phyloP scores from a whole-genome alignment of 2,329 filamentous ascomycete species.

The Akanthomyces muscarius region DNA sequence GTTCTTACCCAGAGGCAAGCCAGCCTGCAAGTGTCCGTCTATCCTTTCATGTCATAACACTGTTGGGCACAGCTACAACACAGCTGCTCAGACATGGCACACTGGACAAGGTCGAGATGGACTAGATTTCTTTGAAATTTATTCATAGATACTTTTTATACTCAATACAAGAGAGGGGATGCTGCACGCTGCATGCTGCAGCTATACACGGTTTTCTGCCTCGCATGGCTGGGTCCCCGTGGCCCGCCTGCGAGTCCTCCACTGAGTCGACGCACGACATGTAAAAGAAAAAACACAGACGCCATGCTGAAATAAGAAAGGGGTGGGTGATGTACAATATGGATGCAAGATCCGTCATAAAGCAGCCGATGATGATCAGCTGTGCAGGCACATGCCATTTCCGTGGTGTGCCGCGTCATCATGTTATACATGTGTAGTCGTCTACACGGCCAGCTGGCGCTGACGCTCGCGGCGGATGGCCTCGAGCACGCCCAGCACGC shows the following conservation, averaged over 20 bases:
- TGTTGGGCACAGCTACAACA: background rate
- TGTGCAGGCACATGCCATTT: conserved; percentile 12
- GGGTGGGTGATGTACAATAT: conserved; percentile 30
- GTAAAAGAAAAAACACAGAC: conserved; percentile 29
- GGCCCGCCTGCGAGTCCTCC: background rate
- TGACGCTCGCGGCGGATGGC: conserved; percentile 46
- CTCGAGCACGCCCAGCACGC: conserved; percentile 56
- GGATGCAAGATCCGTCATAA: conserved; percentile 23
- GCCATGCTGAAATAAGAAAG: conserved; percentile 33
- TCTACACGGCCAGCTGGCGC: conserved; percentile 23
- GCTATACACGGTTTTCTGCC: conserved; percentile 23
- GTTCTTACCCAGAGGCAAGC: too few species aligned
- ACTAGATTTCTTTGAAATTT: conserved; percentile 16
- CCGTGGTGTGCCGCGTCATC: background rate
- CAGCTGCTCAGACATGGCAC: background rate
- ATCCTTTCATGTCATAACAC: too few species aligned
- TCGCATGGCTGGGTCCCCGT: conserved; percentile 19
- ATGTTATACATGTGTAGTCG: conserved; percentile 10
- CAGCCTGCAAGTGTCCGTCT: too few species aligned
- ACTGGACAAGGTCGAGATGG: background rate
- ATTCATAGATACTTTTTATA: conserved; percentile 21
- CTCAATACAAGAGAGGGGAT: conserved; percentile 39
- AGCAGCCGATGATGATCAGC: background rate
- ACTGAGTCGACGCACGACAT: conserved; percentile 9
- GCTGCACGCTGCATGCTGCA: conserved; percentile 29